Evolutionary conservation across 1,284 basidiomycete genomes (phyloP).

Genomic region (Ceratobasidium sp.): DNA sequence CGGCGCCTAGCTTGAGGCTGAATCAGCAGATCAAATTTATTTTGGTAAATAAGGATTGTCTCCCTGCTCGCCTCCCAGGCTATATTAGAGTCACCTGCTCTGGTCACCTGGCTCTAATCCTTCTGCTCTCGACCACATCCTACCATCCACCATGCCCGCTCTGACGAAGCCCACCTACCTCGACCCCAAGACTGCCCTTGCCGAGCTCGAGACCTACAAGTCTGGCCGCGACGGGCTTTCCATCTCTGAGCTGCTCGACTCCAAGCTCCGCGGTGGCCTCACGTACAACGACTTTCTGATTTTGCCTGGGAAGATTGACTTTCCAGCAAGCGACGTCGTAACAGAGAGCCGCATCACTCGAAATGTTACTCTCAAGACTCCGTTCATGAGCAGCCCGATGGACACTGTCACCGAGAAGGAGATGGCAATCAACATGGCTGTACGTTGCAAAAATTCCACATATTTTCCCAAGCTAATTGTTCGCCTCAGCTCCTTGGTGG

Average conservation of each 20-base stretch:
- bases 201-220: slow-evolving; percentile 79
- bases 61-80: not conserved
- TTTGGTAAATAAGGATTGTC: slow-evolving; percentile 23
- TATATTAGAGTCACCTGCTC: slow-evolving; percentile 18
- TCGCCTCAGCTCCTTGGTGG: slow-evolving; percentile 85
- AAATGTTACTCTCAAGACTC: slow-evolving; percentile 94
- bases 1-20: slow-evolving; percentile 11
- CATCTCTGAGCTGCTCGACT: slow-evolving; percentile 91
- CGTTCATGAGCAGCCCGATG: slow-evolving; percentile 99
- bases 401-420: slow-evolving; percentile 98
- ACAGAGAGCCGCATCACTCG: slow-evolving; percentile 91
- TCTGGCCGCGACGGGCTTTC: slow-evolving; percentile 86
- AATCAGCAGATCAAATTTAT: slow-evolving; percentile 35
- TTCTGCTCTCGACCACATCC: slow-evolving; percentile 25
- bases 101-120: not conserved
- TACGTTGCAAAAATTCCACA: slow-evolving; percentile 60
- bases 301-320: slow-evolving; percentile 97
- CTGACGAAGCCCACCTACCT: slow-evolving; percentile 57
- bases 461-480: slow-evolving; percentile 32
- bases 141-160: slow-evolving; percentile 22
- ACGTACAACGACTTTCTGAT: slow-evolving; percentile 97
- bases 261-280: slow-evolving; percentile 88
- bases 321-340: slow-evolving; percentile 84
- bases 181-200: slow-evolving; percentile 75
- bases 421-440: slow-evolving; percentile 97